These are phyloP conservation scores for Escovopsis weberi DNA, from an alignment of 2,329 filamentous ascomycete genomes.

Conservation along the genomic window DNA sequence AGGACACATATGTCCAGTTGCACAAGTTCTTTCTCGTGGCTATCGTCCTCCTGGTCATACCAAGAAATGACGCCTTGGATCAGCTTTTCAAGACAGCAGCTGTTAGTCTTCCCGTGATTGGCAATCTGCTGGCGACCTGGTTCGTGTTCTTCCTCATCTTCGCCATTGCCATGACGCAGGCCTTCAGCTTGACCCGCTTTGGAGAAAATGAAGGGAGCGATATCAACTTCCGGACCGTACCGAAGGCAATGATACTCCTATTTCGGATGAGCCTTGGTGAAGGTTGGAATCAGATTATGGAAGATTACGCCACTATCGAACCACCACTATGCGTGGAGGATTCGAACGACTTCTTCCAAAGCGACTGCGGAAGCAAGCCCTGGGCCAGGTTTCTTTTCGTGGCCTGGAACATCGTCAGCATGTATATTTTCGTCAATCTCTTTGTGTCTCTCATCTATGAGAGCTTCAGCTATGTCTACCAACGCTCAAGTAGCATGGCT, in stretches of 20 bases:
- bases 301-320: slow-evolving; percentile 72
- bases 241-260: slow-evolving; percentile 82
- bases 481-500: slow-evolving; percentile 83
- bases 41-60: slow-evolving; percentile 79
- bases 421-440: slow-evolving; percentile 98
- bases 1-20: slow-evolving; percentile 57
- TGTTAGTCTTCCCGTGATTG: slow-evolving; percentile 78
- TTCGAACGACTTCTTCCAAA: slow-evolving; percentile 54
- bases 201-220: slow-evolving; percentile 58
- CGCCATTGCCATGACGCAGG: slow-evolving; percentile 89
- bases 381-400: slow-evolving; percentile 90
- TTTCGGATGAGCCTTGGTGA: slow-evolving; percentile 91
- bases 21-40: slow-evolving; percentile 93
- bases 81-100: slow-evolving; percentile 98
- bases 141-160: slow-evolving; percentile 93
- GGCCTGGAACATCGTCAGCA: slow-evolving; percentile 97
- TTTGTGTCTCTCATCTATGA: slow-evolving; percentile 99
- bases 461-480: slow-evolving; percentile 98
- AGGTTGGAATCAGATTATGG: slow-evolving; percentile 95
- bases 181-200: slow-evolving; percentile 89
- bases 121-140: slow-evolving; percentile 90
- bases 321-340: slow-evolving; percentile 68
- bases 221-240: slow-evolving; percentile 84
- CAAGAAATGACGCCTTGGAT: slow-evolving; percentile 90
- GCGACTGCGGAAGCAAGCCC: slow-evolving; percentile 79